These are phyloP conservation scores for Xylaria scruposa DNA, from an alignment of 495 filamentous ascomycete species.

Conservation along the genomic window DNA sequence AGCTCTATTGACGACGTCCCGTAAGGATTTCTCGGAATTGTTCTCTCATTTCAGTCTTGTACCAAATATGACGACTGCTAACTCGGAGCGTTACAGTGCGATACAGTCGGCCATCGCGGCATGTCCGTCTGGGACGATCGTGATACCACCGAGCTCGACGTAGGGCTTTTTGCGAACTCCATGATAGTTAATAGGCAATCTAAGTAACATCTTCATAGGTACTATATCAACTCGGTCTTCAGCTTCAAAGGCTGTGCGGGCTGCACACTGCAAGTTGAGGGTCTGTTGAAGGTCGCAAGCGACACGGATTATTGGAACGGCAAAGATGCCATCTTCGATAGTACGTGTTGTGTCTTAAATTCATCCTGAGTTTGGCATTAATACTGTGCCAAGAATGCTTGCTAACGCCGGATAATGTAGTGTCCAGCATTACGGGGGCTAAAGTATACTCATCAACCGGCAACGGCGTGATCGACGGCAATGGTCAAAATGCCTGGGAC, in stretches of 20 bases:
- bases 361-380: neutral
- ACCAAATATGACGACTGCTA: neutral
- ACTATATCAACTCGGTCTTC: conserved; percentile 45
- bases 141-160: conserved; percentile 48
- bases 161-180: too few species aligned
- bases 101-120: conserved; percentile 46
- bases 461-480: conserved; percentile 52
- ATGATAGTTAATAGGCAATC: too few species aligned
- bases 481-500: conserved; percentile 54
- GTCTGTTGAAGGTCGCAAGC: conserved; percentile 47
- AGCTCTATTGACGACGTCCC: conserved; percentile 47
- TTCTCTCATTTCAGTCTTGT: neutral
- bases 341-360: conserved; percentile 21
- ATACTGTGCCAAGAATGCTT: neutral
- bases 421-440: conserved; percentile 44
- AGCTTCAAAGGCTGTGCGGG: conserved; percentile 46
- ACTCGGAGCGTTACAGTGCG: conserved; percentile 24
- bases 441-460: conserved; percentile 50
- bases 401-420: neutral
- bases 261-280: conserved; percentile 54
- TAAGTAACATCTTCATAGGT: conserved; percentile 21
- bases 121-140: conserved; percentile 52
- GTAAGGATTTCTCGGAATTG: neutral
- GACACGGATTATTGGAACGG: conserved; percentile 49
- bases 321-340: conserved; percentile 46